Evolutionary conservation across 1,284 basidiomycete species (phyloP).

Genomic region (Leccinum fallax): DNA sequence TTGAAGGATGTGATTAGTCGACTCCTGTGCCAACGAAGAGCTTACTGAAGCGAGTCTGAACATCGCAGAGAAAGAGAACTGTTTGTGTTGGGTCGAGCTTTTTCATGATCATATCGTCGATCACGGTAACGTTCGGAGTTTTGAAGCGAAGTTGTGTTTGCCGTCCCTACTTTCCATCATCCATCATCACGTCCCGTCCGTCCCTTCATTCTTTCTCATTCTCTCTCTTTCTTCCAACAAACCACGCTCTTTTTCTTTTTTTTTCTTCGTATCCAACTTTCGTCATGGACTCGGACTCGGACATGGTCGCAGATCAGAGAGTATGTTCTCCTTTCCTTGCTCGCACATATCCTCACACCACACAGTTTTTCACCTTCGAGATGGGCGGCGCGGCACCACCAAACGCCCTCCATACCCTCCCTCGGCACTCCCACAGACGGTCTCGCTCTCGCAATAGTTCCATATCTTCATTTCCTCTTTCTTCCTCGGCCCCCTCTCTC

Average conservation of each 20-base stretch:
- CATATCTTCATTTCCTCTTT: constrained; percentile 43
- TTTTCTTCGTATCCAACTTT: not conserved
- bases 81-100: constrained; percentile 51
- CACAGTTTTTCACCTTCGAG: constrained; percentile 67
- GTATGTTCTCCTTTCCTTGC: constrained; percentile 29
- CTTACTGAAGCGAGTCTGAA: constrained; percentile 78
- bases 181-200: not conserved
- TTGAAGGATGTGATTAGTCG: constrained; percentile 23
- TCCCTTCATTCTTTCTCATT: constrained; percentile 16
- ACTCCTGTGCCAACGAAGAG: not conserved
- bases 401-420: constrained; percentile 32
- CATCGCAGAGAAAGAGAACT: constrained; percentile 78
- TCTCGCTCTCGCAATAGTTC: constrained; percentile 71
- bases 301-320: constrained; percentile 47
- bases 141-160: not conserved
- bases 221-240: constrained; percentile 33
- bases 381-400: constrained; percentile 46
- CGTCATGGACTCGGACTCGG: constrained; percentile 37
- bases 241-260: constrained; percentile 40
- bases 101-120: constrained; percentile 1
- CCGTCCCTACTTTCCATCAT: not conserved
- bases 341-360: constrained; percentile 2
- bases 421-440: constrained; percentile 55
- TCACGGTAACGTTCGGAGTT: not conserved
- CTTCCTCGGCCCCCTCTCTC: constrained; percentile 40